Evolutionary conservation across 257 asterid genomes (phyloP).

Genomic region (Solanum dulcamara): DNA sequence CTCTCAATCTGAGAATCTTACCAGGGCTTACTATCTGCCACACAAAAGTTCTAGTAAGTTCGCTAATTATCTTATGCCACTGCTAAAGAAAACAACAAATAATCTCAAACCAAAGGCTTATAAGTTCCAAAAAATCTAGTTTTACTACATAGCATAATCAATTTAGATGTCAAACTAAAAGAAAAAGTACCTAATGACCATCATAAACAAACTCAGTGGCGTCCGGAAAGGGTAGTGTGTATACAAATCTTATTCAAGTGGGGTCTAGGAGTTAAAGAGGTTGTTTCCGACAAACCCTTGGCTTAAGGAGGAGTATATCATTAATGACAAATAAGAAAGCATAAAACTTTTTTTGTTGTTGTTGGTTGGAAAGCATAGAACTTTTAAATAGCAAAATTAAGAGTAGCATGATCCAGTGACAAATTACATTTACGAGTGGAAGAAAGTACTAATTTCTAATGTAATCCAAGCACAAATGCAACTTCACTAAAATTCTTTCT

Average conservation of each 20-base stretch:
- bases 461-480: neutral
- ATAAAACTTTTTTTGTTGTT: neutral
- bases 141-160: neutral
- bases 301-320: neutral
- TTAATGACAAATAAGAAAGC: neutral
- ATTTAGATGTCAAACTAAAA: neutral
- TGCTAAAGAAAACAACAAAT: neutral
- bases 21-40: conserved; percentile 63
- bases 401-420: neutral
- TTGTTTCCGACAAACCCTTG: neutral
- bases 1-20: conserved; percentile 72
- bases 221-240: neutral
- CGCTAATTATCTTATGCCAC: neutral
- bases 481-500: neutral
- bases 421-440: neutral
- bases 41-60: neutral
- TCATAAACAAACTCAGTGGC: neutral
- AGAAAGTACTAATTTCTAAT: neutral
- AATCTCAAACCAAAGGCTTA: neutral
- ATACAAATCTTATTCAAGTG: neutral
- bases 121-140: neutral
- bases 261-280: neutral
- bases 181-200: neutral
- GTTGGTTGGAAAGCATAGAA: neutral
- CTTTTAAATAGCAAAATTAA: neutral